Conservation (phyloP, 352 stramenopile species). For the Globisporangium cystogenes region DNA sequence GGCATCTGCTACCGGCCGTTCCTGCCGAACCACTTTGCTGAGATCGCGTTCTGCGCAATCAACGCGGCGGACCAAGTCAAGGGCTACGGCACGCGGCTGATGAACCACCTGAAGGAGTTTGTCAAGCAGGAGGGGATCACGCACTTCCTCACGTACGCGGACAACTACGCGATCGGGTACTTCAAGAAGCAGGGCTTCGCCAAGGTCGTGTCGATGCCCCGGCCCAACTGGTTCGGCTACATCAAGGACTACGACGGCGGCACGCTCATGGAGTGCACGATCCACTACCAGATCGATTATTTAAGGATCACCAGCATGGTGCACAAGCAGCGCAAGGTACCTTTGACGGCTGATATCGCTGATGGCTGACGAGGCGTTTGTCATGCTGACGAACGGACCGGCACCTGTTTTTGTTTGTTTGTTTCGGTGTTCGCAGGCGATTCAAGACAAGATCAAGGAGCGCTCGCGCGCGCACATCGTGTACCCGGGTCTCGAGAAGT, state of each 20-base stretch:
- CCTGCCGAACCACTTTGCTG: constrained; percentile 93
- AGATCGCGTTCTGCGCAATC: constrained; percentile 99
- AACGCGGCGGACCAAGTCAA: constrained; percentile 95
- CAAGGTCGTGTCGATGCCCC: constrained; percentile 84
- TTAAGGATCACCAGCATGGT: constrained; percentile 95
- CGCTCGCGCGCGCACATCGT: constrained; percentile 65
- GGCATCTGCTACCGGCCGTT: constrained; percentile 98
- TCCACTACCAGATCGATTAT: constrained; percentile 98
- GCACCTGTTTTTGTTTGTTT: neutral
- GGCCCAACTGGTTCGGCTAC: constrained; percentile 93
- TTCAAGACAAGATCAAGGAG: constrained; percentile 81
- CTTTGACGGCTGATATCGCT: neutral
- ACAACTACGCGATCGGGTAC: constrained; percentile 99
- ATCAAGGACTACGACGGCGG: constrained; percentile 99
- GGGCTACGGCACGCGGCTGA: constrained; percentile 97
- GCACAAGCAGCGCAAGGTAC: constrained; percentile 90
- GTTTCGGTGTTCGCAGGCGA: constrained; percentile 29
- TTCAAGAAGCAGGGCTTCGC: constrained; percentile 97
- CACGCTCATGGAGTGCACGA: constrained; percentile 99
- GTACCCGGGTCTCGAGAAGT: constrained; percentile 65
- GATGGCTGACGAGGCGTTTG: neutral
- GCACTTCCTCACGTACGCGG: constrained; percentile 98
- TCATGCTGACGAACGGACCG: neutral
- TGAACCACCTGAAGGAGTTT: constrained; percentile 99
- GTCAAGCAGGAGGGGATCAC: constrained; percentile 89